Conservation (phyloP, 2,329 filamentous ascomycete species). For the Blastomyces parvus region DNA sequence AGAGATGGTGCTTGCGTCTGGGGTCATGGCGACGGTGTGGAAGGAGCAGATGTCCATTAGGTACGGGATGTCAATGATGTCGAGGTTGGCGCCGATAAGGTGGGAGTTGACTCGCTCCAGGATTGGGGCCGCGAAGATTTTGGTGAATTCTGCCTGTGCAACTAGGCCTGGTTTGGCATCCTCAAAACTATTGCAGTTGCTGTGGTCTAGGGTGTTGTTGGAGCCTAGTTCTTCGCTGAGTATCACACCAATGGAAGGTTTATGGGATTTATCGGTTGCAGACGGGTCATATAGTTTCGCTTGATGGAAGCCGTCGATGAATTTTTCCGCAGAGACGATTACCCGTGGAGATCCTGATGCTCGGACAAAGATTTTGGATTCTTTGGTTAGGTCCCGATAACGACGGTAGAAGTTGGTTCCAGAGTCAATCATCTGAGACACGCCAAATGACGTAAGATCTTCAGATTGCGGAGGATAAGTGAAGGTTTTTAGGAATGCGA, state of each 20-base stretch:
- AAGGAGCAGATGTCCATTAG: slow-evolving; percentile 89
- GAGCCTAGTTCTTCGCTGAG: slow-evolving; percentile 52
- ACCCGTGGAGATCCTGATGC: slow-evolving; percentile 61
- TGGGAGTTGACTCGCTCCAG: slow-evolving; percentile 58
- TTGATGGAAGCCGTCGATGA: slow-evolving; percentile 62
- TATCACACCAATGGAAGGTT: slow-evolving; percentile 54
- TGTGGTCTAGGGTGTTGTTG: slow-evolving; percentile 78
- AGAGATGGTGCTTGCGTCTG: slow-evolving; percentile 47
- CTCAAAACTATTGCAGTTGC: slow-evolving; percentile 62
- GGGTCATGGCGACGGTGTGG: slow-evolving; percentile 57
- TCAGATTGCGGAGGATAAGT: slow-evolving; percentile 61
- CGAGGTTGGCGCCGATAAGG: slow-evolving; percentile 59
- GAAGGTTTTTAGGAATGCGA: slow-evolving; percentile 62
- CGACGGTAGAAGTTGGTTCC: slow-evolving; percentile 66
- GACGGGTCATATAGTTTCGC: slow-evolving; percentile 40
- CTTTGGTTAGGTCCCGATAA: slow-evolving; percentile 54
- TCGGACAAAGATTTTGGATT: slow-evolving; percentile 60
- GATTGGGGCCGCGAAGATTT: slow-evolving; percentile 58
- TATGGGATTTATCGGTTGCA: slow-evolving; percentile 37
- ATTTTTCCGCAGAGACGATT: slow-evolving; percentile 63
- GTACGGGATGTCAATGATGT: slow-evolving; percentile 51
- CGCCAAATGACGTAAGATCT: slow-evolving; percentile 58
- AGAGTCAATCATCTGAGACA: slow-evolving; percentile 62
- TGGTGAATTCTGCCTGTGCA: slow-evolving; percentile 50
- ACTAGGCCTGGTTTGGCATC: slow-evolving; percentile 43